These are phyloP conservation scores for Torulaspora microellipsoides DNA, from an alignment of 805 yeast genomes.

Conservation along the genomic window DNA sequence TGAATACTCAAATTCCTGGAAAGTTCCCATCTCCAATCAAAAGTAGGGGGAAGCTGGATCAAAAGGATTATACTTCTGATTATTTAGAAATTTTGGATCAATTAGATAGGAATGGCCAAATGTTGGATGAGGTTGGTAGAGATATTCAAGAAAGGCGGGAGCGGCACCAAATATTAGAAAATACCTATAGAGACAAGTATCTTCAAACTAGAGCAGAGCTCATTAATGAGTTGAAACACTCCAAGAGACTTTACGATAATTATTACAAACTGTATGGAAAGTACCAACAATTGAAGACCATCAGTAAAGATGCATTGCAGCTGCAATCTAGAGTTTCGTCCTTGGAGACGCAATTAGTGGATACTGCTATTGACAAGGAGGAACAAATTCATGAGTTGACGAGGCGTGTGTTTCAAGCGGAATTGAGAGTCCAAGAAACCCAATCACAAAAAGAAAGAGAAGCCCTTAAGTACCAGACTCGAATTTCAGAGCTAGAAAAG, in stretches of 20 bases:
- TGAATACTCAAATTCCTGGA: slow-evolving; percentile 23
- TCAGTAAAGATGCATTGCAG: slow-evolving; percentile 8
- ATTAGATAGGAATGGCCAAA: slow-evolving; percentile 26
- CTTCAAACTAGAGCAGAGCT: slow-evolving; percentile 30
- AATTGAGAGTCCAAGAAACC: slow-evolving; percentile 25
- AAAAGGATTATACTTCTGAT: slow-evolving; percentile 17
- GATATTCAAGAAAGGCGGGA: slow-evolving; percentile 12
- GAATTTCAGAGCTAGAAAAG: slow-evolving; percentile 30
- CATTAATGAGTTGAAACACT: slow-evolving; percentile 32
- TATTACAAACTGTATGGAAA: slow-evolving; percentile 32
- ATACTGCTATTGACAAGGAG: slow-evolving; percentile 23
- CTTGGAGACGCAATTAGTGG: slow-evolving; percentile 28
- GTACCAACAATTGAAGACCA: slow-evolving; percentile 28
- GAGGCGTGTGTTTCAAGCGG: slow-evolving; percentile 24
- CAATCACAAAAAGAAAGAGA: slow-evolving; percentile 23
- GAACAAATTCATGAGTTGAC: slow-evolving; percentile 30
- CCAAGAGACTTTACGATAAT: slow-evolving; percentile 35
- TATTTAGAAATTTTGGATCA: slow-evolving; percentile 23
- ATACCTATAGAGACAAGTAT: slow-evolving; percentile 23
- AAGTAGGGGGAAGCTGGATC: neutral
- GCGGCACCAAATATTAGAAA: slow-evolving; percentile 8
- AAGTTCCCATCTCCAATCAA: slow-evolving; percentile 31
- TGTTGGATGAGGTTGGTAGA: slow-evolving; percentile 17
- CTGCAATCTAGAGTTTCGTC: slow-evolving; percentile 16
- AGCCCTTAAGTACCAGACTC: slow-evolving; percentile 22